phyloP scores from a whole-genome alignment of 140 eudicot genomes.

The Eryngium alpinum region DNA sequence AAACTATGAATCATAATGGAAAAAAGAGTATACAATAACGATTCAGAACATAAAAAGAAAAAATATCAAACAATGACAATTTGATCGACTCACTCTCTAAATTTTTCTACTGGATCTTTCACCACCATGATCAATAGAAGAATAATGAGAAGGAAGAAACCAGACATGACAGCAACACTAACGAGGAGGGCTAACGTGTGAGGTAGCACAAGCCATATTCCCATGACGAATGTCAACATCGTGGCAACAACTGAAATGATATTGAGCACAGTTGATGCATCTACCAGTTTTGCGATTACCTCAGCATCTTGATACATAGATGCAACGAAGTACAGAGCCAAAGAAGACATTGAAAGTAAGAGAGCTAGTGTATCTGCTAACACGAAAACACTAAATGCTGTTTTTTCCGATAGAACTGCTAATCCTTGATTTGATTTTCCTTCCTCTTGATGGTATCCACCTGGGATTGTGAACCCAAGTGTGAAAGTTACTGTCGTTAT shows the following conservation, averaged over 20 bases:
- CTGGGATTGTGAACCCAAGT: neutral
- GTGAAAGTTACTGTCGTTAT: neutral
- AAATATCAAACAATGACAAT: too few species aligned
- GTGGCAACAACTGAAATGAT: too few species aligned
- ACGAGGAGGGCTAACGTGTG: neutral
- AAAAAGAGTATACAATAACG: too few species aligned
- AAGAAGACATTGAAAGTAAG: neutral
- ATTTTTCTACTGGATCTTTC: too few species aligned
- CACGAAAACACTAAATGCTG: neutral
- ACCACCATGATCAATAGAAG: neutral
- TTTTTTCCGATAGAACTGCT: neutral
- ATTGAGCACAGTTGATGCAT: neutral
- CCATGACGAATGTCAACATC: neutral
- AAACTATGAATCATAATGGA: too few species aligned
- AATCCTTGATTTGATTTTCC: too few species aligned
- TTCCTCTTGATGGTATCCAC: neutral
- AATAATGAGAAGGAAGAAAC: neutral
- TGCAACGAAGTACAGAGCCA: neutral
- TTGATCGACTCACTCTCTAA: too few species aligned
- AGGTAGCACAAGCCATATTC: neutral
- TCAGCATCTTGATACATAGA: too few species aligned
- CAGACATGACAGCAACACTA: neutral
- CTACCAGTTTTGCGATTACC: neutral
- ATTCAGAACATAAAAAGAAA: too few species aligned
- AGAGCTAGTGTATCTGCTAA: too few species aligned